Base-by-base conservation (phyloP, 2,329 filamentous ascomycete genomes). In the Phialophora tarda region DNA sequence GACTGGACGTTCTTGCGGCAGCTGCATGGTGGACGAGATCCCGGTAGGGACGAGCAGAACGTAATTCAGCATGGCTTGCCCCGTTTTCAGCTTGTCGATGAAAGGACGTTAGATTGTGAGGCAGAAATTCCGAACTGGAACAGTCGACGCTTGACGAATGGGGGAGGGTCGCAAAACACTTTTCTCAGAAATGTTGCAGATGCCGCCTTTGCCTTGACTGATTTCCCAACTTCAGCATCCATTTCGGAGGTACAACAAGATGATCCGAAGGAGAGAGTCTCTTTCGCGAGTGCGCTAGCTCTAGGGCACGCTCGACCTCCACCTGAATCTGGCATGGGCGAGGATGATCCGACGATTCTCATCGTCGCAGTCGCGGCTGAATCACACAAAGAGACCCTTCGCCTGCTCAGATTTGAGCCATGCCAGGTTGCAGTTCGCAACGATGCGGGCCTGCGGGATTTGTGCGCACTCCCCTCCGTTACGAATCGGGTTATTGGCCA, bases 1-100 rank as follows among this genome's bases (percentile, higher is more conserved):
- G 48, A 34, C 28, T 72, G 71, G 71, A 61, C 26, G 5, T 72
- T 72, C 38, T 58, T 69, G 26, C 69, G 69, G 14, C 61, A 60
- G 41, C 48, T 48, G 30, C 51, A 54, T 17, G 21, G 21, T 12
- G 47, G 14, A 41, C n/a, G 55, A 21, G 14, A 17, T 11, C 24
- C 6, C 23, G 14, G 1, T 1, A 30, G 28, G 21, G 23, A 28
- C 17, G 21, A 30, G n/a, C 32, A 53, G 38, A 8, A 32, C 26
- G 6, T 4, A 5, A 26, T 26, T 12, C 17, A 3, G 12, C 23
- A 38, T n/a, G 60, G 24, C 24, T 32, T n/a, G 32, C 28, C 55
- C 59, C 24, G 7, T 30, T 64, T 65, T 28, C 23, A 58, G 21
- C 62, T 63, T 23, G 50, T 64, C 5, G 54, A 67, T 21, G 64